Evolutionary conservation across 2,329 filamentous ascomycete species (phyloP).

Genomic region (Botrytis cinerea): DNA sequence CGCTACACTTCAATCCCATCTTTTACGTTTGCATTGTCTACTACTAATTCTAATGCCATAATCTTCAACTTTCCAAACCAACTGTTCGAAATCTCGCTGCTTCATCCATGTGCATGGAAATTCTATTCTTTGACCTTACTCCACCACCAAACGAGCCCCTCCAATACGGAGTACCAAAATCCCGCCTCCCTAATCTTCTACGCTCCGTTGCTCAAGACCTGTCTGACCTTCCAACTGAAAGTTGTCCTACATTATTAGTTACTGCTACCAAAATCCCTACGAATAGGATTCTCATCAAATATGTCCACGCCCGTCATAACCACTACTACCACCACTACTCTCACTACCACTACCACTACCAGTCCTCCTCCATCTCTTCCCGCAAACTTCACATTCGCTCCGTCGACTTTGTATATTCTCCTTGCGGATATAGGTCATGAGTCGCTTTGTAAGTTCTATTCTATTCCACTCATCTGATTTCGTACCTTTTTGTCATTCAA

Average conservation of each 20-base stretch:
- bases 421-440: slow-evolving; percentile 8
- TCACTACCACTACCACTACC: neutral
- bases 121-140: neutral
- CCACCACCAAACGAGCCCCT: neutral
- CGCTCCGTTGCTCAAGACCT: neutral
- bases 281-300: neutral
- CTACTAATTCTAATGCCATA: neutral
- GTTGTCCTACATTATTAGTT: neutral
- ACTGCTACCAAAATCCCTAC: neutral
- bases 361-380: neutral
- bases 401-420: slow-evolving; percentile 1
- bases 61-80: neutral
- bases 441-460: neutral
- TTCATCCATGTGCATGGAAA: neutral
- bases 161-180: neutral
- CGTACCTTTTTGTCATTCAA: neutral
- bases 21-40: neutral
- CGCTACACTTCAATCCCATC: neutral
- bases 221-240: neutral
- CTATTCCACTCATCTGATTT: neutral
- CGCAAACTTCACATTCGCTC: neutral
- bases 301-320: neutral
- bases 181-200: neutral
- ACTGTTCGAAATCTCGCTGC: neutral
- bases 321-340: neutral